phyloP scores from a whole-genome alignment of 169 alveolate genomes.

The Cryptosporidium sp. region DNA sequence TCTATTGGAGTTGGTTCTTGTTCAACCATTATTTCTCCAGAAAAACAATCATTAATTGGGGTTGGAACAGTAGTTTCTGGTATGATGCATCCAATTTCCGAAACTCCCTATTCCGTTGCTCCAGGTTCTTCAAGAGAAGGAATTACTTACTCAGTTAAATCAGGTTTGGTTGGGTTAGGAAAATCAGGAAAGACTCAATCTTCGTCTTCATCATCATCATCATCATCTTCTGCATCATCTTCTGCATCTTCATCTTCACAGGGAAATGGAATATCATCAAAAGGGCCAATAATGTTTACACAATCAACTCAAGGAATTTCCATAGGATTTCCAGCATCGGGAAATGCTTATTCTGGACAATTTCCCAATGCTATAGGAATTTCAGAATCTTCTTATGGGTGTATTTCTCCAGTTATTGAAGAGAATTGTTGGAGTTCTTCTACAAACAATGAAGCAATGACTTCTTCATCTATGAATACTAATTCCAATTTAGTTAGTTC shows the following conservation, averaged over 20 bases:
- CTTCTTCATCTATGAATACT: neutral
- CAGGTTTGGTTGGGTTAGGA: neutral
- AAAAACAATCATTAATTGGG: neutral
- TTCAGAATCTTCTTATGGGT: constrained; percentile 22
- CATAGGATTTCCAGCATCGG: neutral
- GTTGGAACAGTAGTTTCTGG: neutral
- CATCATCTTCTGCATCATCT: neutral
- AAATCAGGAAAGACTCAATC: neutral
- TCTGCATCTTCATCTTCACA: neutral
- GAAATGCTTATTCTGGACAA: constrained; percentile 15
- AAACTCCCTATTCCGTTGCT: neutral
- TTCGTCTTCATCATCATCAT: neutral
- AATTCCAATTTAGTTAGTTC: neutral
- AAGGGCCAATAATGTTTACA: neutral
- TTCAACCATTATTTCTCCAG: constrained; percentile 23
- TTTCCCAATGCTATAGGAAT: neutral
- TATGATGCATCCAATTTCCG: neutral
- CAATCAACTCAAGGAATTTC: neutral
- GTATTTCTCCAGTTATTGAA: constrained; percentile 20
- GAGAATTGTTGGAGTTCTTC: constrained; percentile 21
- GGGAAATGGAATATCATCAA: neutral
- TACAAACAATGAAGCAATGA: neutral
- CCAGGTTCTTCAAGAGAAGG: neutral
- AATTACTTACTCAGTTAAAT: neutral
- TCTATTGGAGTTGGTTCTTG: constrained; percentile 20